These are phyloP conservation scores for Pelargonium australe DNA, from an alignment of 441 rosid genomes.

Conservation along the genomic window DNA sequence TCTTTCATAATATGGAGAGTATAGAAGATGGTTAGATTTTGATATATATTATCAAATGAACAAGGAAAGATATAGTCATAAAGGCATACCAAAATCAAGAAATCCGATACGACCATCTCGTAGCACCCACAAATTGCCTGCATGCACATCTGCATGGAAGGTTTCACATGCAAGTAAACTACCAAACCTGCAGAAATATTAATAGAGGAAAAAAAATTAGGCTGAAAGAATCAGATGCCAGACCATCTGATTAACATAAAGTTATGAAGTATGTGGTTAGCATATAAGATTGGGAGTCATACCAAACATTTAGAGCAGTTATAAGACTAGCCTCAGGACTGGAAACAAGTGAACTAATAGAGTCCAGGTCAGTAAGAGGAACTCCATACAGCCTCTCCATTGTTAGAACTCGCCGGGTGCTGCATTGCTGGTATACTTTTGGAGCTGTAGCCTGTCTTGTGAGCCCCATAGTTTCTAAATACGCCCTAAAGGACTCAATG, in stretches of 20 bases:
- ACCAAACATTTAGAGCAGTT: slow-evolving; percentile 97
- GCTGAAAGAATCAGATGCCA: slow-evolving; percentile 5
- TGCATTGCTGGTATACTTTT: slow-evolving; percentile 74
- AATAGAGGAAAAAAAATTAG: neutral
- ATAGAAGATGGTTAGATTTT: neutral
- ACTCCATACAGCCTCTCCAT: slow-evolving; percentile 99
- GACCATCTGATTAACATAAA: neutral
- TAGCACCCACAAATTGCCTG: slow-evolving; percentile 91
- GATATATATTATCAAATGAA: neutral
- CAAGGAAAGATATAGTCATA: slow-evolving; percentile 1
- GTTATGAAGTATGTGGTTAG: slow-evolving; percentile 7
- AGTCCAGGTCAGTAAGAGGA: slow-evolving; percentile 91
- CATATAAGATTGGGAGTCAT: slow-evolving; percentile 18
- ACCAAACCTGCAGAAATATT: slow-evolving; percentile 67
- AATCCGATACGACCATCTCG: slow-evolving; percentile 97
- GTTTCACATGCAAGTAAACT: slow-evolving; percentile 92
- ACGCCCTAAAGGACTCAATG: slow-evolving; percentile 68
- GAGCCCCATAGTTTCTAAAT: slow-evolving; percentile 83
- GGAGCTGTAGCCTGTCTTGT: slow-evolving; percentile 96
- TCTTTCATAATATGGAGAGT: neutral
- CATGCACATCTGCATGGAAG: slow-evolving; percentile 99
- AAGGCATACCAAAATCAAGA: slow-evolving; percentile 85
- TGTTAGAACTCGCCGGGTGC: slow-evolving; percentile 72
- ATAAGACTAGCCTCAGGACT: slow-evolving; percentile 86
- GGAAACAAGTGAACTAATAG: slow-evolving; percentile 84